Conservation (phyloP, 2,329 filamentous ascomycete species). For the Fusarium sp. region DNA sequence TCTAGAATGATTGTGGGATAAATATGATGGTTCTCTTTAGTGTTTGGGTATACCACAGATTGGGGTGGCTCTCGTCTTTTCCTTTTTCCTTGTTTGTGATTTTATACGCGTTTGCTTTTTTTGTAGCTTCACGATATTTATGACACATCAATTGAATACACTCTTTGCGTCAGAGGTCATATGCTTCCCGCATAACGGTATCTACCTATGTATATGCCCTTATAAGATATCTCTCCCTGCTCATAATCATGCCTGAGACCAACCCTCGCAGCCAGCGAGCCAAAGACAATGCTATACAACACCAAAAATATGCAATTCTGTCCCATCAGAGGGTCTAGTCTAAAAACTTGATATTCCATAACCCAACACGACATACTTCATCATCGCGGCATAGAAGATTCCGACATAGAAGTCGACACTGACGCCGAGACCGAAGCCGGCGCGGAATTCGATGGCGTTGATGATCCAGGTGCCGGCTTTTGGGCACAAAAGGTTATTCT, state of each 20-base stretch:
- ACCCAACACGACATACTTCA: background rate
- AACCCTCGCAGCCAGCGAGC: background rate
- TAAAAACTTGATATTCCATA: background rate
- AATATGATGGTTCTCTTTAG: background rate
- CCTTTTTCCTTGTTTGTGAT: background rate
- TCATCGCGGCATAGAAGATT: constrained; percentile 3
- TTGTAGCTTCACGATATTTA: background rate
- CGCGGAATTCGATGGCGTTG: constrained; percentile 12
- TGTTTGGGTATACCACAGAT: background rate
- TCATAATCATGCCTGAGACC: background rate
- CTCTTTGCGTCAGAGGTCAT: background rate
- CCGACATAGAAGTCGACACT: constrained; percentile 20
- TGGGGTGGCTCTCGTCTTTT: background rate
- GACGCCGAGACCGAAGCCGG: constrained; percentile 21
- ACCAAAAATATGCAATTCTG: background rate
- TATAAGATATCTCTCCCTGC: background rate
- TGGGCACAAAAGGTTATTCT: constrained; percentile 32
- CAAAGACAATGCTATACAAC: background rate
- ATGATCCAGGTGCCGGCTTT: constrained; percentile 21
- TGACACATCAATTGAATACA: background rate
- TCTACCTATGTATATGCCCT: background rate
- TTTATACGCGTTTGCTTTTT: background rate
- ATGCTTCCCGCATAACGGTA: background rate
- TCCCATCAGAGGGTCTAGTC: background rate
- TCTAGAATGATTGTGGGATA: constrained; percentile 27